Percentiles rank a stretch among this genome's conserved stretches.
Conservation (phyloP, 352 stramenopile species). For the Globisporangium splendens region DNA sequence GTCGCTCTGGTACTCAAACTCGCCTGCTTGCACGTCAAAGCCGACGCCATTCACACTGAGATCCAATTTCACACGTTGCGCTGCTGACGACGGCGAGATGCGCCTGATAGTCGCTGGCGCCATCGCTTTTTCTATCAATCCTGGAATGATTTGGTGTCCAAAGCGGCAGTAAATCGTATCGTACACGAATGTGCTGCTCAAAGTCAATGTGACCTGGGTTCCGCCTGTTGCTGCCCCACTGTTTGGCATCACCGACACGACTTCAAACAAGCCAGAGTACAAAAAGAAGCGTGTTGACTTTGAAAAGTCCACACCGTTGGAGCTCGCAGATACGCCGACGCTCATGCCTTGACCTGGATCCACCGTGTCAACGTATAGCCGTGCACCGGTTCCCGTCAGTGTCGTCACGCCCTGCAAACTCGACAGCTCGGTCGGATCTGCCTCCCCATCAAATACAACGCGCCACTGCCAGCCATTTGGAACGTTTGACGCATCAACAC, state of each 20-base stretch:
- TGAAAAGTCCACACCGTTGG: conserved; percentile 38
- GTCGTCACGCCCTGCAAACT: conserved; percentile 11
- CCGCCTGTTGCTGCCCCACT: conserved; percentile 49
- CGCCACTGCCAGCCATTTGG: conserved; percentile 16
- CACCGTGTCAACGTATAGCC: conserved; percentile 11
- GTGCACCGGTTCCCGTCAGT: conserved; percentile 19
- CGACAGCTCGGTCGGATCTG: conserved; percentile 4
- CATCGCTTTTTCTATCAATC: conserved; percentile 5
- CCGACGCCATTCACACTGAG: conserved; percentile 47
- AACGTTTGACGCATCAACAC: not conserved
- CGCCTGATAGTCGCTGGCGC: conserved; percentile 24
- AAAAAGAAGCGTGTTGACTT: conserved; percentile 28
- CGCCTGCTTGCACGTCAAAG: conserved; percentile 40
- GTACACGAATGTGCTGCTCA: conserved; percentile 19
- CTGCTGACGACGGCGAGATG: conserved; percentile 13
- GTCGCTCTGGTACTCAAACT: conserved; percentile 46
- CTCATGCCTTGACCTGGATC: conserved; percentile 19
- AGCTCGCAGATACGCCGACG: conserved; percentile 25
- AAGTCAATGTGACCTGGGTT: conserved; percentile 46
- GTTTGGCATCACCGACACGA: conserved; percentile 30
- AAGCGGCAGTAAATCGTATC: conserved; percentile 51
- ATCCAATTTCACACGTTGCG: conserved; percentile 22
- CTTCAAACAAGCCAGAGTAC: conserved; percentile 36
- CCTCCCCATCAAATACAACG: conserved; percentile 17
- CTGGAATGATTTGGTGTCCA: conserved; percentile 33